Conservation (phyloP, 108 stramenopile species). For the Skeletonema grethae region DNA sequence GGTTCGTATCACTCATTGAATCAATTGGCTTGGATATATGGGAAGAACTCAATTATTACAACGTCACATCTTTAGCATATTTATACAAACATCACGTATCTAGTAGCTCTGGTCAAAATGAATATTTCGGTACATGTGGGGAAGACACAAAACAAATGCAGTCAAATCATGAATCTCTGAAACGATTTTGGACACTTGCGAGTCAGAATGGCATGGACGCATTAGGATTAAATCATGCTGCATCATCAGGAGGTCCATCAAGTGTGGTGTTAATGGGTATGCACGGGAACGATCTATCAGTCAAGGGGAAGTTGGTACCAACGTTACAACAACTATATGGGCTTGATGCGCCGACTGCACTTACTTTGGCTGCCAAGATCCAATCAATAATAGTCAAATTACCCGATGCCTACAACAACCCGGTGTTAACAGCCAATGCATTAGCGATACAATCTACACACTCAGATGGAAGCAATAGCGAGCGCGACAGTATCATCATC, state of each 20-base stretch:
- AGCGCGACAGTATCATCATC: slow-evolving; percentile 31
- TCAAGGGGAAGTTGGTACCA: slow-evolving; percentile 15
- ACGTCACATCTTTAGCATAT: slow-evolving; percentile 34
- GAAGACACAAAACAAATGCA: slow-evolving; percentile 42
- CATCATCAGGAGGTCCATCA: neutral
- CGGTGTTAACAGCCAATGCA: slow-evolving; percentile 35
- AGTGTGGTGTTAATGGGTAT: slow-evolving; percentile 39
- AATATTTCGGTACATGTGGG: slow-evolving; percentile 40
- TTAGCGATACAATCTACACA: slow-evolving; percentile 21
- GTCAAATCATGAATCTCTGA: slow-evolving; percentile 23
- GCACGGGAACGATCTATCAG: slow-evolving; percentile 31
- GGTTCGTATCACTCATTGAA: slow-evolving; percentile 28
- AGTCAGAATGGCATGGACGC: neutral
- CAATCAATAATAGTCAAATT: slow-evolving; percentile 20
- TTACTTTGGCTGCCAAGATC: slow-evolving; percentile 18
- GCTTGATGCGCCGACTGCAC: slow-evolving; percentile 11
- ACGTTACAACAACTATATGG: slow-evolving; percentile 31
- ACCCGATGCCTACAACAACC: slow-evolving; percentile 37
- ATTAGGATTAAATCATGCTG: neutral
- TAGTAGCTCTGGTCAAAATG: slow-evolving; percentile 11
- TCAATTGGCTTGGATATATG: slow-evolving; percentile 16
- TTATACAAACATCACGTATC: slow-evolving; percentile 46
- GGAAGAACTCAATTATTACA: slow-evolving; percentile 22
- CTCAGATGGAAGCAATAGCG: slow-evolving; percentile 8
- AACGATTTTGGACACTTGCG: slow-evolving; percentile 19